phyloP scores from a whole-genome alignment of 2,329 filamentous ascomycete genomes.

The Aspergillus nomiae region DNA sequence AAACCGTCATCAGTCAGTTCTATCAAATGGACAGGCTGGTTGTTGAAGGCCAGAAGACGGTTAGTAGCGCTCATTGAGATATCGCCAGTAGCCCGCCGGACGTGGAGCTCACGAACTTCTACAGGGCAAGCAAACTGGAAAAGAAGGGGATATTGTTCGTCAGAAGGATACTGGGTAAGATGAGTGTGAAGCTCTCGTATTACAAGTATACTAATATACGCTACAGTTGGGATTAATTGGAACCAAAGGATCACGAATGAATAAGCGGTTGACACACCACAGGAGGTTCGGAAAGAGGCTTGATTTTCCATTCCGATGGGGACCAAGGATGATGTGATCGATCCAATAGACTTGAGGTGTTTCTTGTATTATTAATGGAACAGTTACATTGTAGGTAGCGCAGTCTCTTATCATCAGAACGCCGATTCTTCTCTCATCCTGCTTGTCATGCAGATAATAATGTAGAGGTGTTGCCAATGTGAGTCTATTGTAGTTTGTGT shows the following conservation, averaged over 20 bases:
- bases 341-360: slow-evolving; percentile 14
- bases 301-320: slow-evolving; percentile 1
- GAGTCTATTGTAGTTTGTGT: not conserved
- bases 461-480: not conserved
- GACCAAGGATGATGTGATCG: slow-evolving; percentile 8
- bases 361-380: slow-evolving; percentile 25
- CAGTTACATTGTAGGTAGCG: slow-evolving; percentile 17
- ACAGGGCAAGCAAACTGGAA: slow-evolving; percentile 56
- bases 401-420: slow-evolving; percentile 3
- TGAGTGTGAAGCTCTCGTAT: slow-evolving; percentile 7
- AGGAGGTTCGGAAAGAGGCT: slow-evolving; percentile 5
- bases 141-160: slow-evolving; percentile 67
- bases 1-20: slow-evolving; percentile 93
- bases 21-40: slow-evolving; percentile 90
- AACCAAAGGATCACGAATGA: not conserved
- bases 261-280: not conserved
- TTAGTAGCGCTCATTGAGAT: slow-evolving; percentile 44
- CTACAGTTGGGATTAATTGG: slow-evolving; percentile 34
- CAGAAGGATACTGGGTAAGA: slow-evolving; percentile 76
- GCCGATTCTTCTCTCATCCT: slow-evolving; percentile 10
- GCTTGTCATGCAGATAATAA: not conserved
- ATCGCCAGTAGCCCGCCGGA: not conserved
- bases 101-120: slow-evolving; percentile 1
- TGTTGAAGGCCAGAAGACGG: slow-evolving; percentile 81
- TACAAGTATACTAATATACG: slow-evolving; percentile 8